Conservation (phyloP, 306 rosid genomes). For the Hippophae tibetana region DNA sequence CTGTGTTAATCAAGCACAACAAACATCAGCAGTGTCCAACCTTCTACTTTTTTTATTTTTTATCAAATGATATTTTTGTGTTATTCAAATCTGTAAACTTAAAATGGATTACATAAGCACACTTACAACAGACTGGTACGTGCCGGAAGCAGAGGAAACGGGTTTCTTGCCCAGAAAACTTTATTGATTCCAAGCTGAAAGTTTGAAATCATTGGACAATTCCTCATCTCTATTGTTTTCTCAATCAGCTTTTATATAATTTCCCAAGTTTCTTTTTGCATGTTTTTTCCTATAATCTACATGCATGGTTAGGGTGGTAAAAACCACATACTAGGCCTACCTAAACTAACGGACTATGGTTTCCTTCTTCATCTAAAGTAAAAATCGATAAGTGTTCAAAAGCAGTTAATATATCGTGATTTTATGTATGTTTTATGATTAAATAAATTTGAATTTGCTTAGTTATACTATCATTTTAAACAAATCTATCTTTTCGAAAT, state of each 20-base stretch:
- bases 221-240: slow-evolving; percentile 2
- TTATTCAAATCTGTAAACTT: too few species aligned
- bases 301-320: neutral
- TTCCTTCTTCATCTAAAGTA: neutral
- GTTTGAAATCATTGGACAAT: slow-evolving; percentile 1
- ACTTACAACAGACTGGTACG: slow-evolving; percentile 9
- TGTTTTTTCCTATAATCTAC: slow-evolving; percentile 2
- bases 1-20: slow-evolving; percentile 43
- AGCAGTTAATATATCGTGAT: too few species aligned
- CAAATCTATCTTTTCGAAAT: too few species aligned
- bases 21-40: slow-evolving; percentile 33
- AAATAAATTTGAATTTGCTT: too few species aligned
- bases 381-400: too few species aligned
- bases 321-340: slow-evolving; percentile 3
- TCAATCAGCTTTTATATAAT: neutral
- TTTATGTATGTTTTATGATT: too few species aligned
- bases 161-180: neutral
- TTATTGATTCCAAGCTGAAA: neutral
- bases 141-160: slow-evolving; percentile 5
- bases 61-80: too few species aligned
- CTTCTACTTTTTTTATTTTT: neutral
- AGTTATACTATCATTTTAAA: too few species aligned
- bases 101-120: slow-evolving; percentile 12
- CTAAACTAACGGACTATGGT: slow-evolving; percentile 2
- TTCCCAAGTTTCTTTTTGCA: too few species aligned